These are phyloP conservation scores for Dovyalis caffra DNA, from an alignment of 345 rosid genomes.

Conservation along the genomic window DNA sequence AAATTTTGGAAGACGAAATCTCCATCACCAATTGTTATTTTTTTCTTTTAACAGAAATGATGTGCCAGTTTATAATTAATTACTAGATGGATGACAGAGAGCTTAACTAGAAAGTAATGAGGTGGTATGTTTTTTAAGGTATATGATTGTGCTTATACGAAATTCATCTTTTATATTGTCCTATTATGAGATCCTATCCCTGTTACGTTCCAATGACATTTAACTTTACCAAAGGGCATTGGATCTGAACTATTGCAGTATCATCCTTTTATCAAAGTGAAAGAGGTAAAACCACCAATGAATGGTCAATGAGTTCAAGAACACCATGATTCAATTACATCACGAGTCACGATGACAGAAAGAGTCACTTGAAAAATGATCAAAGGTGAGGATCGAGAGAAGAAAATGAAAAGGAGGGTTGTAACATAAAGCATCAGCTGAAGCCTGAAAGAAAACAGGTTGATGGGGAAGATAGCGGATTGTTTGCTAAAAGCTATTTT, in stretches of 20 bases:
- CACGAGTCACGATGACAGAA: constrained; percentile 12
- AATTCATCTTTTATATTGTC: background rate
- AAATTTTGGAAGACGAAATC: too few relatives aligned
- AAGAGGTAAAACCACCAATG: background rate
- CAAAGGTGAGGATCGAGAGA: background rate
- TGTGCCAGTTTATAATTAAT: too few relatives aligned
- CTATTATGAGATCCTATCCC: too few relatives aligned
- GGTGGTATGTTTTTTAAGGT: background rate
- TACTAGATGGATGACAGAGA: background rate
- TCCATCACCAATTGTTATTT: too few relatives aligned
- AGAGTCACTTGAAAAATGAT: constrained; percentile 3
- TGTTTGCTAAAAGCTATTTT: too few relatives aligned
- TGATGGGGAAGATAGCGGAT: too few relatives aligned
- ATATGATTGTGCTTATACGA: background rate
- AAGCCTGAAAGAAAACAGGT: too few relatives aligned
- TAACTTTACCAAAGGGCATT: background rate
- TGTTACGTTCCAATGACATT: background rate
- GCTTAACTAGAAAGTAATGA: background rate
- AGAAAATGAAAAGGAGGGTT: background rate
- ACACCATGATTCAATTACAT: constrained; percentile 22
- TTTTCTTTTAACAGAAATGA: too few relatives aligned
- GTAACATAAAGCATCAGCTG: too few relatives aligned
- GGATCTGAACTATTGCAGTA: constrained; percentile 13
- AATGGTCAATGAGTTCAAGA: constrained; percentile 12
- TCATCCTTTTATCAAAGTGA: constrained; percentile 8